phyloP scores from a whole-genome alignment of 331 rosid species.

The Dryas integrifolia region DNA sequence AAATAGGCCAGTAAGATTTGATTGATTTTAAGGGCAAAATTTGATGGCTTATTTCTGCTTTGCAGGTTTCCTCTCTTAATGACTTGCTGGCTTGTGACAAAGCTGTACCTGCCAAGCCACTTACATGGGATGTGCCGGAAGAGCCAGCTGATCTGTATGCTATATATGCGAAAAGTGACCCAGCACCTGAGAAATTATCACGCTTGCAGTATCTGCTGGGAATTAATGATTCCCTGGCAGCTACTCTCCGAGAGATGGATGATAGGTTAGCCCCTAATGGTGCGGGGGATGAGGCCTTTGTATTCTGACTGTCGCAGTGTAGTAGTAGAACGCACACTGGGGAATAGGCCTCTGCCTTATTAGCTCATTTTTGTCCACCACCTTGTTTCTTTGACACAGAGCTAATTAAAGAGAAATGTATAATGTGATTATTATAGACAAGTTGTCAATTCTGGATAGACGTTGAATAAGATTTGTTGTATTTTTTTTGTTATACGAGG shows the following conservation, averaged over 20 bases:
- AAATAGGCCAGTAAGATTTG: background rate
- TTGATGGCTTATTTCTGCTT: slow-evolving; percentile 20
- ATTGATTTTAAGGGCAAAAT: slow-evolving; percentile 4
- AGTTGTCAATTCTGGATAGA: slow-evolving; percentile 29
- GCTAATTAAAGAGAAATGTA: background rate
- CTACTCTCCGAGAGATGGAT: slow-evolving; percentile 61
- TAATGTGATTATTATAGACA: slow-evolving; percentile 29
- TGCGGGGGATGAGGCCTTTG: slow-evolving; percentile 83
- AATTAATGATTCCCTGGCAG: slow-evolving; percentile 72
- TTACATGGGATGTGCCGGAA: slow-evolving; percentile 88
- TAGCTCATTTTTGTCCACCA: slow-evolving; percentile 38
- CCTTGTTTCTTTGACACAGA: slow-evolving; percentile 16
- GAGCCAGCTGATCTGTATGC: slow-evolving; percentile 80
- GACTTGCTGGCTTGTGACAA: slow-evolving; percentile 95
- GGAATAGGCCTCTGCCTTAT: slow-evolving; percentile 22
- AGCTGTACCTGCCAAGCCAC: slow-evolving; percentile 70
- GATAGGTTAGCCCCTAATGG: slow-evolving; percentile 47
- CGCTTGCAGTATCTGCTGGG: slow-evolving; percentile 88
- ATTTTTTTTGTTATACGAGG: background rate
- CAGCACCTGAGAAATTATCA: slow-evolving; percentile 64
- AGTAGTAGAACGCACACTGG: slow-evolving; percentile 35
- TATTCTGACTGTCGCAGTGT: slow-evolving; percentile 43
- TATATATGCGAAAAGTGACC: slow-evolving; percentile 64
- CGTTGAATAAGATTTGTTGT: slow-evolving; percentile 10
- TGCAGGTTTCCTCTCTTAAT: slow-evolving; percentile 89